Base-by-base conservation (phyloP, 2,329 filamentous ascomycete species). In the Phoma sp. region DNA sequence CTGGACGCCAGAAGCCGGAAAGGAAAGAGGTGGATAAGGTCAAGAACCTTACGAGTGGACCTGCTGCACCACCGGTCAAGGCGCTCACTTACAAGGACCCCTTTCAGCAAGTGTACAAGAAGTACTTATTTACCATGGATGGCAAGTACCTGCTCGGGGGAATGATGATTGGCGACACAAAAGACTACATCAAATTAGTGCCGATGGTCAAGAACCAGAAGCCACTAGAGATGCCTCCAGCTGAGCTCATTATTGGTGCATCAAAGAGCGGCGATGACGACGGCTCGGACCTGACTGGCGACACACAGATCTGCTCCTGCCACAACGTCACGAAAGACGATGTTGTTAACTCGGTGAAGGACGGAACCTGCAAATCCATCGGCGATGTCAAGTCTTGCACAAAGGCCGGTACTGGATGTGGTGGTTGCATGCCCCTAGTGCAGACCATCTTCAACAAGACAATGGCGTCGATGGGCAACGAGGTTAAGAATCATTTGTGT, bases 81-180 rank as follows among this genome's bases (percentile, higher is more conserved):
- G 88, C 92, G 0, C 78, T 96, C 37, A 94, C 89, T 0, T 96
- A 96, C 78, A 92, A 89, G 59, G 92, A 96, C 68, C 92, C 92
- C 0, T 96, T 96, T 71, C 84, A 87, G 51, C 88, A 91, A 43
- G 86, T 96, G 1, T 96, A 96, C 79, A 96, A 96, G 75, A 96
- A 96, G 71, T 96, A 95, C 74, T 79, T 96, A 10, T 96, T 96
- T 69, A 96, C 92, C 0, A 80, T 88, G 69, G 93, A 96, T 70
- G 92, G 92, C 24, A 96, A 96, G 73, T 94, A 94, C 67, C 80
- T 96, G 1, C 84, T 96, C 0, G 92, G 92, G n/a, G 93, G 92
- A 4, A 96, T 96, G 91, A 96, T 96, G 91, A 95, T 96, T 58
- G 93, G 92, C 35, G 92, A 96, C 68, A 96, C 91, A 0, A 89